Evolutionary conservation across 495 filamentous ascomycete genomes (phyloP).

Genomic region (Aspergillus haitiensis): DNA sequence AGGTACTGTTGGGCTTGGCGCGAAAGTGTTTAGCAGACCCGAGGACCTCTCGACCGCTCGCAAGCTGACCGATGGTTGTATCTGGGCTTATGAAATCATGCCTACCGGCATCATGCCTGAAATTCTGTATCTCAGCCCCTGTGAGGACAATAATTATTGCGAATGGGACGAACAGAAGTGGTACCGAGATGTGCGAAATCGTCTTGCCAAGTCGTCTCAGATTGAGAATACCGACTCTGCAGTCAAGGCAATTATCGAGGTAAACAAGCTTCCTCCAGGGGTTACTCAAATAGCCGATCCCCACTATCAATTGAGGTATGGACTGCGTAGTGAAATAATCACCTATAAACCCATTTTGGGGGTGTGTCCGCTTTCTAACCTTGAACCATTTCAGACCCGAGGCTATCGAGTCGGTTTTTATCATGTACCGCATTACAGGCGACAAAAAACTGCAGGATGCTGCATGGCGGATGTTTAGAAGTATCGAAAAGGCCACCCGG

Average conservation of each 20-base stretch:
- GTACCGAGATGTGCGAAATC: slow-evolving; percentile 39
- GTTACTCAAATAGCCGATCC: slow-evolving; percentile 58
- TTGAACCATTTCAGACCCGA: slow-evolving; percentile 50
- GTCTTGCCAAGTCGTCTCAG: slow-evolving; percentile 19
- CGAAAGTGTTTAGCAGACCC: slow-evolving; percentile 57
- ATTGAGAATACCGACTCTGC: slow-evolving; percentile 35
- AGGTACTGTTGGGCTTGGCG: slow-evolving; percentile 60
- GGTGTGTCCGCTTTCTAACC: background rate
- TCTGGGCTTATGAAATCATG: slow-evolving; percentile 59
- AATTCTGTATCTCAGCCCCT: slow-evolving; percentile 52
- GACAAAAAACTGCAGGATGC: slow-evolving; percentile 62
- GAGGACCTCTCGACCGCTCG: slow-evolving; percentile 56
- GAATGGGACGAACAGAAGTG: slow-evolving; percentile 57
- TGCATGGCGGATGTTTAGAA: slow-evolving; percentile 76
- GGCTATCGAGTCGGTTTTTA: slow-evolving; percentile 71
- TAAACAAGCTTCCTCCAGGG: slow-evolving; percentile 55
- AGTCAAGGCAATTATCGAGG: slow-evolving; percentile 42
- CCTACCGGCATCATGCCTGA: slow-evolving; percentile 65
- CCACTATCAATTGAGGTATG: slow-evolving; percentile 67
- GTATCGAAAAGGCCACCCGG: slow-evolving; percentile 59
- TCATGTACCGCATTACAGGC: slow-evolving; percentile 75
- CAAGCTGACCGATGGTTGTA: slow-evolving; percentile 58
- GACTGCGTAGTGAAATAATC: background rate
- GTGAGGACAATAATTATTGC: slow-evolving; percentile 47
- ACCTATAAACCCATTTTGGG: background rate